phyloP scores from a whole-genome alignment of 768 basidiomycete species.

The Mrakia gelida region DNA sequence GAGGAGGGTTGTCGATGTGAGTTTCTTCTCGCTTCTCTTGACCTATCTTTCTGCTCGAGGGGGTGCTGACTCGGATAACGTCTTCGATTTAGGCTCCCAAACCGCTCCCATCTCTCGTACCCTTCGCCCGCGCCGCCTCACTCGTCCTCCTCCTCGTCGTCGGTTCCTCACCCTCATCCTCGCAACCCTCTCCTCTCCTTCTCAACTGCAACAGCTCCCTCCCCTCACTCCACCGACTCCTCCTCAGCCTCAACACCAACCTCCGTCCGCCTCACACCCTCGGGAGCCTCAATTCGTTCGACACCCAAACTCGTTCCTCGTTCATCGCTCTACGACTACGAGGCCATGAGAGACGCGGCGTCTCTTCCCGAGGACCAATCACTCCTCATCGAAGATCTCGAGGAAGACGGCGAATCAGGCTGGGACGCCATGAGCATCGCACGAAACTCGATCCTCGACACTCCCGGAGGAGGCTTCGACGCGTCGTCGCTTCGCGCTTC shows the following conservation, averaged over 20 bases:
- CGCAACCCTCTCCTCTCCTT: conserved; percentile 6
- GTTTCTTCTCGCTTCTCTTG: not conserved
- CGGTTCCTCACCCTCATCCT: not conserved
- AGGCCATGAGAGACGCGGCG: not conserved
- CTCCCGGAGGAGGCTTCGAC: not conserved
- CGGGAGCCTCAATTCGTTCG: not conserved
- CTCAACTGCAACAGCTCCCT: not conserved
- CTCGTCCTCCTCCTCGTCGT: not conserved
- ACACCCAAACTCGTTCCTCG: conserved; percentile 11
- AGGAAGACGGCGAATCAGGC: not conserved
- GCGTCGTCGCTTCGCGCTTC: not conserved
- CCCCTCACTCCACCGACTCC: not conserved
- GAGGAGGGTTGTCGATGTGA: not conserved
- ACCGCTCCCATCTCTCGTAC: not conserved
- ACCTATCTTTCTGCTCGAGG: not conserved
- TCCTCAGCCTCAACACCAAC: not conserved
- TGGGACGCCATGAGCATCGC: not conserved
- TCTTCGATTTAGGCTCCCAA: not conserved
- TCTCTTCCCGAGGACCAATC: not conserved
- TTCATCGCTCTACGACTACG: conserved; percentile 4
- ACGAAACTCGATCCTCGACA: not conserved
- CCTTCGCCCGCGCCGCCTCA: not conserved
- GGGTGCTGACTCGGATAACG: no score
- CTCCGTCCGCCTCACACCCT: not conserved
- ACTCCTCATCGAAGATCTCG: conserved; percentile 4